A percentile compares a stretch with the other conserved stretches of the same genome.
phyloP scores from a whole-genome alignment of 2,329 filamentous ascomycete genomes.

The Stagonosporopsis cucurbitacearum region DNA sequence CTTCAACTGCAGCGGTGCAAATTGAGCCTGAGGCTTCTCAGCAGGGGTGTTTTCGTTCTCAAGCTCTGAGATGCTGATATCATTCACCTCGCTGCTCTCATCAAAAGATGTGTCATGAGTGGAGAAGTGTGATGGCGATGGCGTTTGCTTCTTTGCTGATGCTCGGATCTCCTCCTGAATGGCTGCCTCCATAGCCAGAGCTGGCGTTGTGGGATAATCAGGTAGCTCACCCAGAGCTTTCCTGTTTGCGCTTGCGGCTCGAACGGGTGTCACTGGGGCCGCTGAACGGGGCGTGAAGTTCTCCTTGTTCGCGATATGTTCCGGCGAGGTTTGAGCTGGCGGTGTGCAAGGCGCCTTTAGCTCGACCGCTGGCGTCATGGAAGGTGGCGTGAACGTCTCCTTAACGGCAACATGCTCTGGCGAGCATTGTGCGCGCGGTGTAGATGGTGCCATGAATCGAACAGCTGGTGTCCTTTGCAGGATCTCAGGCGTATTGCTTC shows the following conservation, averaged over 20 bases:
- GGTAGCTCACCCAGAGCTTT: constrained; percentile 18
- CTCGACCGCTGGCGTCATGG: neutral
- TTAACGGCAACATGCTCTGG: constrained; percentile 15
- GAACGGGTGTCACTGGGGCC: constrained; percentile 15
- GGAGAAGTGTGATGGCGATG: constrained; percentile 26
- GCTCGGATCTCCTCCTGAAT: constrained; percentile 35
- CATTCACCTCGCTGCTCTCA: constrained; percentile 23
- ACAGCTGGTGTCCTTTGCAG: constrained; percentile 12
- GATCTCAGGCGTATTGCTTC: constrained; percentile 10
- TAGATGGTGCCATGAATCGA: constrained; percentile 11
- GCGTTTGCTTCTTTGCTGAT: constrained; percentile 36
- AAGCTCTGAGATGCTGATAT: constrained; percentile 21
- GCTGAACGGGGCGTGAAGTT: constrained; percentile 14
- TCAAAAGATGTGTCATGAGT: constrained; percentile 23
- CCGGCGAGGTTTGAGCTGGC: constrained; percentile 12
- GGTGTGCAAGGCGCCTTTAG: constrained; percentile 16
- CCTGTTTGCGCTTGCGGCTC: constrained; percentile 17
- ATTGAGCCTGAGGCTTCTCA: constrained; percentile 15
- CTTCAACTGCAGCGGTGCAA: constrained; percentile 16
- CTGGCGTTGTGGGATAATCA: constrained; percentile 32
- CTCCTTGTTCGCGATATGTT: constrained; percentile 16
- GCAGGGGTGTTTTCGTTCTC: constrained; percentile 21
- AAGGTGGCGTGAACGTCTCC: constrained; percentile 10
- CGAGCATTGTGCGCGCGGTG: constrained; percentile 11
- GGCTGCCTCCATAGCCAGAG: constrained; percentile 33